Evolutionary conservation across 2,329 filamentous ascomycete species (phyloP), one percentile per base, ranked within the genome.

Genomic region (Phaeosphaeriaceae sp.): DNA sequence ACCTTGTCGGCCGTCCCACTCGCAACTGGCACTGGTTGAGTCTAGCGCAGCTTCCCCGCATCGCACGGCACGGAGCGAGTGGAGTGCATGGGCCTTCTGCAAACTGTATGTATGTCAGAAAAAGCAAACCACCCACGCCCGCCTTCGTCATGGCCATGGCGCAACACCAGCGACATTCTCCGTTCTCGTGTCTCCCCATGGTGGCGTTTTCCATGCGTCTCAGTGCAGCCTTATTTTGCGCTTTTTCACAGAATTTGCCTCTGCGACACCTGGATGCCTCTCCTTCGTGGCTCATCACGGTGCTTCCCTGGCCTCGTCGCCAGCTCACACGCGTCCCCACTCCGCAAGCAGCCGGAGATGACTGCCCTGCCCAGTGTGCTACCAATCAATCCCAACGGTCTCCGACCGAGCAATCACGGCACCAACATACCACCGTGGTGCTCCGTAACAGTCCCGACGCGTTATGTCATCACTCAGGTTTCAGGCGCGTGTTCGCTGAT

Each of bases 141-240:
- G 19, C 22, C 53, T 19, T 63, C 63, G 60, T 68, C 65, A 70
- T 65, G 25, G 25, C 25, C 25, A 27, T 69, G 62, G 66, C 67
- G 66, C 60, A 67, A 68, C 64, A 50, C 49, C 22, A 36, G 51
- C 40, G 31, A 47, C 56, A 42, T 59, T 51, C 49, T 49, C 48
- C 47, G 25, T 56, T 48, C 42, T 60, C 56, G 27, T 60, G 49
- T 51, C 42, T 50, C 24, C 52, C 31, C 45, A 13, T 49, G 40
- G 36, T 51, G 42, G 57, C 36, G 53, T 22, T 22, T 44, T 57
- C 51, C 56, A 46, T 46, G 33, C 51, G 24, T 22, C 21, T n/a
- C 1, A 27, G 13, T 17, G 31, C 52, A 54, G 56, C 40, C 51
- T 53, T 47, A 21, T 48, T 20, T 47, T 40, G 44, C 51, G 22